Evolutionary conservation across 495 filamentous ascomycete genomes (phyloP).

Genomic region (Peziza echinospora): DNA sequence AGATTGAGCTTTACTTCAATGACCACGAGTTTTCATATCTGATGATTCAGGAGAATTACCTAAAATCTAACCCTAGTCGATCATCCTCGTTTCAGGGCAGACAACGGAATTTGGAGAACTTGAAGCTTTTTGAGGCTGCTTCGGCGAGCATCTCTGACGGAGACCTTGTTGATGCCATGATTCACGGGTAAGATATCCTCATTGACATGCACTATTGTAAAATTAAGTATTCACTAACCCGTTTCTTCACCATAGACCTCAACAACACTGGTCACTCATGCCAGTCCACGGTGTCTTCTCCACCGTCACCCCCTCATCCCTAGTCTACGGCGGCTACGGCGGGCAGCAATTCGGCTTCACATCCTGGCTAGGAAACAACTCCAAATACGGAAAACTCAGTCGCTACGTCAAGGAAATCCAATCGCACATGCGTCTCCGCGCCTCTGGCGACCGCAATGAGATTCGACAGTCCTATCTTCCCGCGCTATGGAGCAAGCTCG

Average conservation of each 20-base stretch:
- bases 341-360: constrained; percentile 36
- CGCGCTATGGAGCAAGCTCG: constrained; percentile 60
- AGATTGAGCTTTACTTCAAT: constrained; percentile 97
- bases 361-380: constrained; percentile 84
- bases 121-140: constrained; percentile 69
- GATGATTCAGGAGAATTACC: constrained; percentile 97
- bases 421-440: constrained; percentile 81
- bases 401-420: constrained; percentile 88
- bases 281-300: constrained; percentile 93
- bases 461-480: constrained; percentile 88
- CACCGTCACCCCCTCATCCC: constrained; percentile 81
- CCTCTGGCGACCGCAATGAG: constrained; percentile 83
- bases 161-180: constrained; percentile 92
- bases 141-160: constrained; percentile 93
- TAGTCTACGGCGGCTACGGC: constrained; percentile 39
- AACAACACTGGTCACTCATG: constrained; percentile 98
- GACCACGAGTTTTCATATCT: constrained; percentile 91
- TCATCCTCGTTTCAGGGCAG: constrained; percentile 35
- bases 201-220: background rate
- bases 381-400: constrained; percentile 66
- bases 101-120: constrained; percentile 50
- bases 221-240: background rate
- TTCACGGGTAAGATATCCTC: constrained; percentile 40
- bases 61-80: constrained; percentile 52
- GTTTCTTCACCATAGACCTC: constrained; percentile 26